Percentiles rank a stretch among this genome's conserved stretches.
Evolutionary conservation across 116 monocot species (phyloP).

Genomic region (Dioscorea cayenensis): DNA sequence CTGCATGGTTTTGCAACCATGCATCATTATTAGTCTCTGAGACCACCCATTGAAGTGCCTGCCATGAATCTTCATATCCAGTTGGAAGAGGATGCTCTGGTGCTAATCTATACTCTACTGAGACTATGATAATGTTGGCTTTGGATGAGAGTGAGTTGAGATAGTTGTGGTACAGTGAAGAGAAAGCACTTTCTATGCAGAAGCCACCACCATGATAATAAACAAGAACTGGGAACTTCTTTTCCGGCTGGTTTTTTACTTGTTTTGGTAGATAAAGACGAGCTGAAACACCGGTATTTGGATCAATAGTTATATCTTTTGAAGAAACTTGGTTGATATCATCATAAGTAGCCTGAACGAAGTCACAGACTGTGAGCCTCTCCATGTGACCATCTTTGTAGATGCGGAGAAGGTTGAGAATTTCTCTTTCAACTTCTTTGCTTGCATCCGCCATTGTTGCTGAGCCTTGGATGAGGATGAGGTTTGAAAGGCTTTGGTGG

Average conservation of each 20-base stretch:
- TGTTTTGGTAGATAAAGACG: constrained; percentile 1
- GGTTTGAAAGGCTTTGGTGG: too few relatives aligned
- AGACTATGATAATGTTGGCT: constrained; percentile 1
- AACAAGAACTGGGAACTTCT: not conserved
- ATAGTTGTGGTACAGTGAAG: not conserved
- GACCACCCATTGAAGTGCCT: not conserved
- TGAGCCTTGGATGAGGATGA: too few relatives aligned
- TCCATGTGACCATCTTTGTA: constrained; percentile 6
- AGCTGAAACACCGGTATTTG: not conserved
- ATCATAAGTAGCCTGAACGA: not conserved
- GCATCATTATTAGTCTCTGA: not conserved
- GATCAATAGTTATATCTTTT: constrained; percentile 3
- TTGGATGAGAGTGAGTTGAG: not conserved
- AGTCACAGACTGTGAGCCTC: not conserved
- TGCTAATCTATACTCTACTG: constrained; percentile 5
- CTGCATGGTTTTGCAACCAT: not conserved
- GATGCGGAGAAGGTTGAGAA: not conserved
- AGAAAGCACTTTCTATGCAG: not conserved
- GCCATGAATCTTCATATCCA: constrained; percentile 2
- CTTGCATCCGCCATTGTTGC: not conserved
- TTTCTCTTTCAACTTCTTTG: not conserved
- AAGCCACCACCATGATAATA: constrained; percentile 1
- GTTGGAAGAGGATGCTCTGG: constrained; percentile 7
- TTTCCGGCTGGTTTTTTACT: not conserved
- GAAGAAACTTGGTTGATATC: not conserved